Percentiles rank a stretch among this genome's conserved stretches.
Conservation (phyloP, 2,329 filamentous ascomycete species). For the Microcyclospora tardicrescens region DNA sequence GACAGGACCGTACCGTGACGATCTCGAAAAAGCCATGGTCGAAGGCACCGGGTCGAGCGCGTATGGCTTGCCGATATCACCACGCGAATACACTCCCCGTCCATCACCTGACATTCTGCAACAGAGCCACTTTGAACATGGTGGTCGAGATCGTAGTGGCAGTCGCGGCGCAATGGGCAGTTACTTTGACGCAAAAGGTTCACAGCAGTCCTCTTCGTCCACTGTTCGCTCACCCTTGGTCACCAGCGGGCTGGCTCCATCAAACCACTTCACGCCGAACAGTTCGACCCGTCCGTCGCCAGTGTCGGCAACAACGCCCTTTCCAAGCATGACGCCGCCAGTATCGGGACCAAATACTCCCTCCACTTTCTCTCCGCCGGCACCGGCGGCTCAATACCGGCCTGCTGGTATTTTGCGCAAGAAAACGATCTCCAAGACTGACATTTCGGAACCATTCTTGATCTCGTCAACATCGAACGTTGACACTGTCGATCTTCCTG, state of each 20-base stretch:
- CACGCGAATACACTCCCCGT: slow-evolving; percentile 21
- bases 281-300: slow-evolving; percentile 1
- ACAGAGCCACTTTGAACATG: slow-evolving; percentile 4
- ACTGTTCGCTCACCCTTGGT: background rate
- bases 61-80: slow-evolving; percentile 18
- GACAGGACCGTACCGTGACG: slow-evolving; percentile 37
- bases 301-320: slow-evolving; percentile 23
- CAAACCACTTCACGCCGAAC: slow-evolving; percentile 1
- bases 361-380: slow-evolving; percentile 19
- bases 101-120: slow-evolving; percentile 11
- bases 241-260: slow-evolving; percentile 1
- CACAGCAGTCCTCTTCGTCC: background rate
- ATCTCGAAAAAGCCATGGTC: slow-evolving; percentile 37
- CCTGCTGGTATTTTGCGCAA: slow-evolving; percentile 38
- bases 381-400: slow-evolving; percentile 28
- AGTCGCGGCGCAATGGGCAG: slow-evolving; percentile 8
- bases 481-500: slow-evolving; percentile 44
- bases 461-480: slow-evolving; percentile 44
- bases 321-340: slow-evolving; percentile 42
- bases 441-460: slow-evolving; percentile 49
- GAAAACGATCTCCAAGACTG: slow-evolving; percentile 45
- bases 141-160: slow-evolving; percentile 9
- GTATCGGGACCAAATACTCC: slow-evolving; percentile 35
- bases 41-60: slow-evolving; percentile 29
- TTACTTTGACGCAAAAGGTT: slow-evolving; percentile 17